Evolutionary conservation across 331 rosid genomes (phyloP).

Genomic region (Arachis monticola): DNA sequence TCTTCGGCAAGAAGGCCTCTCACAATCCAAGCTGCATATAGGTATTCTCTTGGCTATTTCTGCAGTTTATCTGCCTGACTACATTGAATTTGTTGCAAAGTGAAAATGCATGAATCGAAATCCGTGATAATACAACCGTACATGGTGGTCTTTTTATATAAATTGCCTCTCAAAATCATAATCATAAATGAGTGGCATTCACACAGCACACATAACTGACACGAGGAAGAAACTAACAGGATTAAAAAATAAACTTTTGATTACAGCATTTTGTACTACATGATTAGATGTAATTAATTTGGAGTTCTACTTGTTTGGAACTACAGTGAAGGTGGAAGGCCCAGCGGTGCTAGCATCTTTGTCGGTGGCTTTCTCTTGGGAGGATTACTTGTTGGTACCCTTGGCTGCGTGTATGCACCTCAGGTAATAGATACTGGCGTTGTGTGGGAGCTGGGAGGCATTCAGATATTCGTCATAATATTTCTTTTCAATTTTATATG

Average conservation of each 20-base stretch:
- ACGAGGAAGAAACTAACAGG: constrained; percentile 1
- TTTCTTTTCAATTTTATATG: constrained; percentile 29
- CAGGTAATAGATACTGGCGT: constrained; percentile 60
- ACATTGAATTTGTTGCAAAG: constrained; percentile 8
- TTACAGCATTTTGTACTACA: constrained; percentile 5
- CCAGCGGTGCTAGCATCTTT: constrained; percentile 78
- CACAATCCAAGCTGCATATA: constrained; percentile 71
- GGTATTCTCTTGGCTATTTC: constrained; percentile 52
- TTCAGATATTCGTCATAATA: constrained; percentile 18
- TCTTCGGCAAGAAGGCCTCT: constrained; percentile 56
- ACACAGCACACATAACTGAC: neutral
- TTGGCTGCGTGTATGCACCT: constrained; percentile 94
- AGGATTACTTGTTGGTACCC: constrained; percentile 90
- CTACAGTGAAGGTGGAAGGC: constrained; percentile 72
- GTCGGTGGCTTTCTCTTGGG: constrained; percentile 95
- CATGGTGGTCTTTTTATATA: neutral
- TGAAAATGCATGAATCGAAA: neutral
- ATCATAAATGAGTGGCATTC: neutral
- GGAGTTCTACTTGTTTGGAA: constrained; percentile 37
- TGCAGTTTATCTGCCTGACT: constrained; percentile 19
- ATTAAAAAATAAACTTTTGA: neutral
- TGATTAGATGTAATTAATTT: constrained; percentile 39
- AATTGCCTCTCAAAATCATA: constrained; percentile 18
- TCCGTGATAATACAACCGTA: neutral
- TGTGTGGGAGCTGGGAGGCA: constrained; percentile 22